Evolutionary conservation across 2,329 filamentous ascomycete species (phyloP).

Genomic region (Tolypocladium amazonense): DNA sequence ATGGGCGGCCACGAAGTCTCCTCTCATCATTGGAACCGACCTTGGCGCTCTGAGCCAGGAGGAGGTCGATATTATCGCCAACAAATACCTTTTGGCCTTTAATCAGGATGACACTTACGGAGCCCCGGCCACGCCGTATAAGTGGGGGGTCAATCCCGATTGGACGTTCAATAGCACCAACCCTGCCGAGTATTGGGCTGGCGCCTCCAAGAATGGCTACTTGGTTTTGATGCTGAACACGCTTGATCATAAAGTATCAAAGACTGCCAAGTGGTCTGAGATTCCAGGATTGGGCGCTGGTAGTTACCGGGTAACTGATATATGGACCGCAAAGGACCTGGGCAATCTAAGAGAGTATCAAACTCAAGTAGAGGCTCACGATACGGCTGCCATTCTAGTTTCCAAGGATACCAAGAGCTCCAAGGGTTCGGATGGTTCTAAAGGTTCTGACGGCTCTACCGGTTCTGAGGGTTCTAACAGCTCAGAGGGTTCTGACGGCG

Average conservation of each 20-base stretch:
- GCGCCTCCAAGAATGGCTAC: slow-evolving; percentile 28
- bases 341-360: slow-evolving; percentile 20
- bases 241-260: slow-evolving; percentile 16
- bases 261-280: slow-evolving; percentile 28
- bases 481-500: too few species aligned
- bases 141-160: slow-evolving; percentile 37
- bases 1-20: slow-evolving; percentile 39
- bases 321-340: slow-evolving; percentile 32
- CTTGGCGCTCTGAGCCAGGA: slow-evolving; percentile 23
- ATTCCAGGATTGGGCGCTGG: slow-evolving; percentile 26
- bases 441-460: too few species aligned
- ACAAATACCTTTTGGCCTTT: slow-evolving; percentile 26
- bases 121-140: slow-evolving; percentile 30
- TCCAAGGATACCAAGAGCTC: too few species aligned
- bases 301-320: slow-evolving; percentile 29
- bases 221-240: slow-evolving; percentile 39
- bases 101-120: slow-evolving; percentile 35
- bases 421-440: too few species aligned
- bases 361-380: slow-evolving; percentile 20
- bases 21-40: slow-evolving; percentile 36
- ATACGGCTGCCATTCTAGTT: slow-evolving; percentile 19
- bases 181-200: slow-evolving; percentile 40
- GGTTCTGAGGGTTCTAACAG: too few species aligned
- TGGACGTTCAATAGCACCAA: slow-evolving; percentile 35
- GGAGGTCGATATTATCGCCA: slow-evolving; percentile 30